Base-by-base conservation (phyloP, 2,329 filamentous ascomycete species). In the Nigrospora oryzae region DNA sequence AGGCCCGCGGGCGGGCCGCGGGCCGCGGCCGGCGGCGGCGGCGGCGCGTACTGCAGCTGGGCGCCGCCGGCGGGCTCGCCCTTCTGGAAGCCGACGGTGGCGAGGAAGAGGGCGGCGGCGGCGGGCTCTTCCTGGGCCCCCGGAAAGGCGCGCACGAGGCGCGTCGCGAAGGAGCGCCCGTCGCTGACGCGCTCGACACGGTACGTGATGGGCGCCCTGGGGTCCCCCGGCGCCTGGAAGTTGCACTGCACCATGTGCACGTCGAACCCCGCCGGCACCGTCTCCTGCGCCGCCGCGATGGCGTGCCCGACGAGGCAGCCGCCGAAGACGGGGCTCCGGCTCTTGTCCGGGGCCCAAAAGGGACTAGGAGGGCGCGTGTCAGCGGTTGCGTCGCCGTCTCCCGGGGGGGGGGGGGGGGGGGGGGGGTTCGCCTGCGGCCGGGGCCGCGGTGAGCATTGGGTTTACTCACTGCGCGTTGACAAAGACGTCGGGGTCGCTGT, bases 101-200 rank as follows among this genome's bases (percentile, higher is more conserved):
- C 46, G 11, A 42, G 32, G 28, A 36, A 48, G 11, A 45, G 32
- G 36, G 35, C 19, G 17, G 42, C 31, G 12, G 15, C 33, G 14
- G 23, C 23, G 5, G 23, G 7, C 8, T 37, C 38, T 15, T 31
- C 35, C 36, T 48, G 46, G 17, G 23, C 17, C n/a, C n/a, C n/a
- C n/a, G n/a, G n/a, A n/a, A n/a, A n/a, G 30, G 46, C 46, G 35
- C 43, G 42, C 19, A 48, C 46, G 4, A 48, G 16, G 3, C 46
- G 46, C 23, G 46, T 41, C 11, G 41, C 36, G 16, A 48, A 40
- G 5, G 42, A 42, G 3, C 46, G 46, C 4, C 46, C 46, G 39
- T 48, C 46, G 14, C 35, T 31, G n/a, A 48, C 7, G 39, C 46
- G 42, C 39, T 48, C 46, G 19, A 48, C 43, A 15, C 38, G 39